A percentile compares a stretch with the other conserved stretches of the same genome.
These are phyloP conservation scores for Juglanconis juglandina DNA, from an alignment of 2,329 filamentous ascomycete species.

Conservation along the genomic window DNA sequence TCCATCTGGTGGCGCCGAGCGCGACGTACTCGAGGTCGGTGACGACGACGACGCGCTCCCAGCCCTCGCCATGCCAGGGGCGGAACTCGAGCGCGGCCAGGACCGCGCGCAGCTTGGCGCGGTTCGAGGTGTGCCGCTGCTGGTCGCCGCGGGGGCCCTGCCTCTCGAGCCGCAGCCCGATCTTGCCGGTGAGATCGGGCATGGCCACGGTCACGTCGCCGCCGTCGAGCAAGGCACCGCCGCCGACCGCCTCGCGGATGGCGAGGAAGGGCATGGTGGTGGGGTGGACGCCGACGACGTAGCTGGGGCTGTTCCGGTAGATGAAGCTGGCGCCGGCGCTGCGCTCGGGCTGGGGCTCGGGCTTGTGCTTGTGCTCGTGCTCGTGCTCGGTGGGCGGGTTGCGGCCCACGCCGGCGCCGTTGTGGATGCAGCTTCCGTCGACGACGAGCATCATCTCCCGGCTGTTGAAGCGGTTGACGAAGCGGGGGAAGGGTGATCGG, in stretches of 20 bases:
- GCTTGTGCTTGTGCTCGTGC: constrained; percentile 18
- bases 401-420: constrained; percentile 25
- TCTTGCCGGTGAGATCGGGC: constrained; percentile 17
- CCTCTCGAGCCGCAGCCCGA: constrained; percentile 34
- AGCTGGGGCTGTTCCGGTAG: constrained; percentile 22
- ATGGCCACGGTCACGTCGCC: background rate
- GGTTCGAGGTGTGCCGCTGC: constrained; percentile 38
- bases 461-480: constrained; percentile 32
- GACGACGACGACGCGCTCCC: constrained; percentile 40
- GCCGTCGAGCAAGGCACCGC: background rate
- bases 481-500: constrained; percentile 27
- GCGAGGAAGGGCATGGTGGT: constrained; percentile 4
- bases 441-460: constrained; percentile 38
- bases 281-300: background rate
- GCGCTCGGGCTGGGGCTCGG: constrained; percentile 12
- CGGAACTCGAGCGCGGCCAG: constrained; percentile 42
- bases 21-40: constrained; percentile 46
- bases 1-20: constrained; percentile 36
- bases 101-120: constrained; percentile 44
- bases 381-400: background rate
- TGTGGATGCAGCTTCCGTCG: constrained; percentile 39
- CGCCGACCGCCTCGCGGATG: constrained; percentile 1
- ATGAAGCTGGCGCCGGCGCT: constrained; percentile 28
- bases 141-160: constrained; percentile 31
- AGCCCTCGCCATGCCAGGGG: constrained; percentile 38